These are phyloP conservation scores for Fusarium coicis DNA, from an alignment of 2,329 filamentous ascomycete genomes.

Conservation along the genomic window DNA sequence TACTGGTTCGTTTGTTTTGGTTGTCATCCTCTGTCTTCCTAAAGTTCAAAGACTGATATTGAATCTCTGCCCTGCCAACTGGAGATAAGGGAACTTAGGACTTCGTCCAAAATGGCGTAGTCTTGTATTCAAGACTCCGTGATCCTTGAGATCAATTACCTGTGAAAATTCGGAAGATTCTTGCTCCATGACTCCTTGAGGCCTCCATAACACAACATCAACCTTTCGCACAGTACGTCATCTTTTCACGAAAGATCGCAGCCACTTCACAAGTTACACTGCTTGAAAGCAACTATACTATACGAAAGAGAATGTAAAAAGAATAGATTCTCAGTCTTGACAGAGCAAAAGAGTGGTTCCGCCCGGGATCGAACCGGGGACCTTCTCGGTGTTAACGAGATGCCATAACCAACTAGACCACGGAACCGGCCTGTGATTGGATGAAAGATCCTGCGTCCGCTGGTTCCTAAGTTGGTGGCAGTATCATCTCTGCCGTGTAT, in stretches of 20 bases:
- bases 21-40: too few relatives aligned
- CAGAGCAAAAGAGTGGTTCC: constrained; percentile 4
- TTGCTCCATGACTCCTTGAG: not conserved
- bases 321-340: rapidly evolving
- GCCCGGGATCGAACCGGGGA: constrained; percentile 11
- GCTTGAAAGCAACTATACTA: rapidly evolving
- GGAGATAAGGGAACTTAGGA: not conserved
- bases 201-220: not conserved
- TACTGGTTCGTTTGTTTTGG: too few relatives aligned
- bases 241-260: rapidly evolving
- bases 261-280: not conserved
- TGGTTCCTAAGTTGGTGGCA: rapidly evolving
- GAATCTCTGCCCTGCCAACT: not conserved
- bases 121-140: not conserved
- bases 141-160: rapidly evolving
- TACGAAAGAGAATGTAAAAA: rapidly evolving
- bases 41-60: too few relatives aligned
- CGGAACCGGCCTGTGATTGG: constrained; percentile 15
- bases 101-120: not conserved
- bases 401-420: constrained; percentile 10
- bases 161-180: rapidly evolving
- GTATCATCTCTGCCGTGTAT: rapidly evolving
- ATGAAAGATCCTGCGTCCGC: rapidly evolving
- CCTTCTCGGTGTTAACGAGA: constrained; percentile 6
- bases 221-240: rapidly evolving